These are phyloP conservation scores for Tetrahymena thermophila DNA, from an alignment of 73 alveolate genomes.

Conservation along the genomic window DNA sequence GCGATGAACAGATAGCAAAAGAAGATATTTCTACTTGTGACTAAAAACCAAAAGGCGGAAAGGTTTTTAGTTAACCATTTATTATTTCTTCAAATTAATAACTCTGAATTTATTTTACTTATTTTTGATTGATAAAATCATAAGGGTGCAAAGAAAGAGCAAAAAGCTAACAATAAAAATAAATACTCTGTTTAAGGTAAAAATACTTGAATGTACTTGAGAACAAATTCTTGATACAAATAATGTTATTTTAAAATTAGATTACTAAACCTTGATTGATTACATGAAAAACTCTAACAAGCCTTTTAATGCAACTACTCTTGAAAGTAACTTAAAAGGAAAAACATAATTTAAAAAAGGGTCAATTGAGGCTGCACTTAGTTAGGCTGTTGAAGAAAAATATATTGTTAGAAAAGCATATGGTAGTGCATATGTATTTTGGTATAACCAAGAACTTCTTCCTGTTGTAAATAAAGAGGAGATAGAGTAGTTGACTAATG, in stretches of 20 bases:
- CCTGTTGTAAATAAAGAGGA: background rate
- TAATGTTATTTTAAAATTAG: background rate
- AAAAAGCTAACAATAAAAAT: background rate
- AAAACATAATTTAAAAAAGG: background rate
- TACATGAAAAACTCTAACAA: background rate
- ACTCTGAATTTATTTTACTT: background rate
- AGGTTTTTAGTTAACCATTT: background rate
- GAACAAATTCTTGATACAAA: background rate
- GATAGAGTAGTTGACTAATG: background rate
- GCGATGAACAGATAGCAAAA: background rate
- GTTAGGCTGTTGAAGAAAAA: background rate
- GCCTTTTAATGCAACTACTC: background rate
- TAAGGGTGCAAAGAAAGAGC: background rate
- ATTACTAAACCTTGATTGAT: background rate
- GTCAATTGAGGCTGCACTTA: background rate
- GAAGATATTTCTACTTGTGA: background rate
- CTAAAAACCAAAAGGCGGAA: background rate
- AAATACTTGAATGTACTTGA: background rate
- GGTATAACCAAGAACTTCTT: background rate
- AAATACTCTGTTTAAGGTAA: background rate
- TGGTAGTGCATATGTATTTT: background rate
- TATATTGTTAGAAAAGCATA: background rate
- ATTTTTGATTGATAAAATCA: background rate
- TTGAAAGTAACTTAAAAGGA: background rate
- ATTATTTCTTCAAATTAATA: background rate